Evolutionary conservation across 2,329 filamentous ascomycete genomes (phyloP).

Genomic region (Colletotrichum orchidophilum): DNA sequence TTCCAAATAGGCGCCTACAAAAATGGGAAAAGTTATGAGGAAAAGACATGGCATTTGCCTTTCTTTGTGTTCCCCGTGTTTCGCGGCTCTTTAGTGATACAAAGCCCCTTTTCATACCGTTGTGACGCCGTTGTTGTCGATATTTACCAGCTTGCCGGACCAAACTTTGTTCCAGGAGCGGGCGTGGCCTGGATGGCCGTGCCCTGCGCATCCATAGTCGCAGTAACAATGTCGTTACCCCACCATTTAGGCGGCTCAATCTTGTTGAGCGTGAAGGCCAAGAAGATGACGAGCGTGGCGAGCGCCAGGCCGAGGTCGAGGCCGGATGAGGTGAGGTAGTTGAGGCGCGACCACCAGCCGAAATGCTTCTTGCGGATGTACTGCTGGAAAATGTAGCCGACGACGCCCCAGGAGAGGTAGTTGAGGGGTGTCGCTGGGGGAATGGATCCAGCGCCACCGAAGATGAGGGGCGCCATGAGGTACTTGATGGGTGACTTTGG

Average conservation of each 20-base stretch:
- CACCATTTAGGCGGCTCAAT: slow-evolving; percentile 74
- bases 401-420: slow-evolving; percentile 78
- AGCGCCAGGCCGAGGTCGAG: slow-evolving; percentile 76
- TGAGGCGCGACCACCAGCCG: slow-evolving; percentile 78
- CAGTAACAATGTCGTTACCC: slow-evolving; percentile 68
- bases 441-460: slow-evolving; percentile 66
- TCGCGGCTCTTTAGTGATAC: neutral
- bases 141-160: slow-evolving; percentile 63
- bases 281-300: slow-evolving; percentile 74
- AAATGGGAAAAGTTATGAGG: neutral
- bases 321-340: slow-evolving; percentile 76
- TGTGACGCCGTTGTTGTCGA: neutral
- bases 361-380: slow-evolving; percentile 70
- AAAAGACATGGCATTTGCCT: neutral
- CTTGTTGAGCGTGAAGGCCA: slow-evolving; percentile 72
- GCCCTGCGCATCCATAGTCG: slow-evolving; percentile 70
- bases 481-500: slow-evolving; percentile 60
- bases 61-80: slow-evolving; percentile 1
- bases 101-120: neutral
- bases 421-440: slow-evolving; percentile 77
- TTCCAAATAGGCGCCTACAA: neutral
- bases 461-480: slow-evolving; percentile 71
- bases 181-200: slow-evolving; percentile 67
- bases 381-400: slow-evolving; percentile 77
- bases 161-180: slow-evolving; percentile 66